Evolutionary conservation across 148 eudicot genomes (phyloP), one percentile per base, ranked within the genome.

Genomic region (Chenopodium formosanum): DNA sequence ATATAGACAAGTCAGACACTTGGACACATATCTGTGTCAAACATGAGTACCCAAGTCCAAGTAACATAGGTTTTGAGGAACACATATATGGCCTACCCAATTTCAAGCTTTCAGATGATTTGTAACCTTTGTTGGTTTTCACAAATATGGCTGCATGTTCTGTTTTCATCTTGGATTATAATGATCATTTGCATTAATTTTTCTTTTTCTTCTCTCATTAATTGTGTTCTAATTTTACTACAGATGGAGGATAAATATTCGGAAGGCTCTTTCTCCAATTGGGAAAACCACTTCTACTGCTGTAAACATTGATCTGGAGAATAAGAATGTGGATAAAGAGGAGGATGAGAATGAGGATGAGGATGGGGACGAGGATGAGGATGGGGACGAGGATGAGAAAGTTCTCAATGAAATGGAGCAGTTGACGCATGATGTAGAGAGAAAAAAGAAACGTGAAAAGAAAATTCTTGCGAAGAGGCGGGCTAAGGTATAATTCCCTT

Each of bases 321-420:
- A 17, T 67, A 83, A 89, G 78, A 78, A 82, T 65, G 75, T 12
- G 47, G 78, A 76, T 1, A n/a, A 71, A 70, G 82, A 84, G 19
- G 85, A 88, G 48, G 50, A 70, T 37, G 58, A 23, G 56, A 60
- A 73, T 1, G 58, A 76, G 0, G 68, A 68, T 32, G 37, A 2
- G 5, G 37, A 34, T 34, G 37, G 37, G 37, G 87, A 90, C 83
- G 95, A 94, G 76, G 97, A 93, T 56, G 94, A 94, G 5, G 37
- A 34, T 34, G 37, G 37, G 37, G 87, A 90, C 83, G 95, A 94
- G 76, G 97, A 93, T 56, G 94, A 94, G 78, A 88, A 81, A 80
- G 75, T 92, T 70, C 94, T 95, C 10, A 86, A 89, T 84, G 97
- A 95, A 87, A 95, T 95, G 94, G 94, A 93, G 85, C 94, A 91